Evolutionary conservation across 306 rosid genomes (phyloP), one percentile per base, ranked within the genome.

Genomic region (Parietaria judaica): DNA sequence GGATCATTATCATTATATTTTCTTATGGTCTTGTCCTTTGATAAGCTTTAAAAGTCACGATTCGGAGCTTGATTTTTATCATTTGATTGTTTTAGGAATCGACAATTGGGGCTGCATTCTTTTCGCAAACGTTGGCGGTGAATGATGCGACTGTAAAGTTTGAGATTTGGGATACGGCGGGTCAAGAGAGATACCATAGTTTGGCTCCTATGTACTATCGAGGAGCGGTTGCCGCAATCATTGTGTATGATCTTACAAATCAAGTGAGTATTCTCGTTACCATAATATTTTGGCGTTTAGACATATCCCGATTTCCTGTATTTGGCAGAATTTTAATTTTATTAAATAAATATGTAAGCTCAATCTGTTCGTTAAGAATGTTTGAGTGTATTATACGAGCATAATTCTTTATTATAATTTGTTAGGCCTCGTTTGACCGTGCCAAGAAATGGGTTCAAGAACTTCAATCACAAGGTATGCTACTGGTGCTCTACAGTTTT

Each of bases 131-230:
- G 35, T 78, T 81, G 74, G 86, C 86, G 8, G 86, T 81, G 43
- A 78, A 81, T 67, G 86, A 81, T 15, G 83, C 83, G 31, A 81
- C 86, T 59, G 86, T 81, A 15, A 81, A 81, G 60, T 81, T 81
- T 63, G 86, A 81, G 74, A 81, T 81, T 69, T 81, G 86, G 86
- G 86, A 81, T 49, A 81, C 86, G 58, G 86, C 86, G 7, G 86
- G 86, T 71, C 86, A 81, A 63, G 86, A 81, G 72, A 72, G 86
- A 60, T 81, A 81, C 56, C 83, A 81, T 72, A 81, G 86, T 57
- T 64, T 81, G 81, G 86, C 86, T 36, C 86, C 86, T 44, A 81
- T 81, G 86, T 81, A 81, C 56, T 81, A 81, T 6, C 75, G 86
- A 70, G 86, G 86, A 66, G 83, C 86, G 39, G 86, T 83, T 48